These are phyloP conservation scores for Cryptococcus amylolentus DNA, from an alignment of 1,284 basidiomycete species.

Conservation along the genomic window DNA sequence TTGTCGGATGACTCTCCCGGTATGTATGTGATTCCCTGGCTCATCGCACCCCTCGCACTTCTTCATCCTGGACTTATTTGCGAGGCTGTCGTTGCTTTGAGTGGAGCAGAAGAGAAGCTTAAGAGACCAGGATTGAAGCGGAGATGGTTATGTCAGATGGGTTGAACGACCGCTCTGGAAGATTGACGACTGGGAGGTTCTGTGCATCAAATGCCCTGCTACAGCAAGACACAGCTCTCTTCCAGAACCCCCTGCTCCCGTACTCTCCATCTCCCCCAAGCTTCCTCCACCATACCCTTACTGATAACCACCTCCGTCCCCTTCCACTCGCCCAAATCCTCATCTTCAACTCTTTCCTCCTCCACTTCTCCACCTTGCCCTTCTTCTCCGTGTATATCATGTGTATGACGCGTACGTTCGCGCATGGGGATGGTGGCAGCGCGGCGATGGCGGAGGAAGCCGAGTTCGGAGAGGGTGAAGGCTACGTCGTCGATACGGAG, in stretches of 20 bases:
- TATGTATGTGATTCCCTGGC: no score
- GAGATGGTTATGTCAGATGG: no score
- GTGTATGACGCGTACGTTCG: neutral
- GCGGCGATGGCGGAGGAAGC: slow-evolving; percentile 59
- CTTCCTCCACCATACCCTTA: slow-evolving; percentile 64
- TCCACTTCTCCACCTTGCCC: slow-evolving; percentile 1
- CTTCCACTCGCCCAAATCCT: slow-evolving; percentile 38
- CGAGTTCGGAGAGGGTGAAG: slow-evolving; percentile 81
- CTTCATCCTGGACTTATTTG: no score
- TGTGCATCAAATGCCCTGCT: neutral
- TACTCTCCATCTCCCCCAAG: slow-evolving; percentile 38
- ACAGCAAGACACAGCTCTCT: slow-evolving; percentile 36
- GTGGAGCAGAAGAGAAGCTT: no score
- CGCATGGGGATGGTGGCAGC: slow-evolving; percentile 1
- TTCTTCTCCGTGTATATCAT: neutral
- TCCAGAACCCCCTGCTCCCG: slow-evolving; percentile 38
- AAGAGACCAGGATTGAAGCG: no score
- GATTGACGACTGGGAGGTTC: no score
- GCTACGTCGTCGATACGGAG: slow-evolving; percentile 80
- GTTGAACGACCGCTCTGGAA: no score
- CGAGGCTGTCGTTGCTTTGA: no score
- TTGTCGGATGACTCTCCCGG: no score
- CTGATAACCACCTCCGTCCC: slow-evolving; percentile 56
- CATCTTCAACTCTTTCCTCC: slow-evolving; percentile 13
- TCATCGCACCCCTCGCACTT: no score